These are phyloP conservation scores for Epichloe typhina DNA, from an alignment of 2,329 filamentous ascomycete genomes.

Conservation along the genomic window DNA sequence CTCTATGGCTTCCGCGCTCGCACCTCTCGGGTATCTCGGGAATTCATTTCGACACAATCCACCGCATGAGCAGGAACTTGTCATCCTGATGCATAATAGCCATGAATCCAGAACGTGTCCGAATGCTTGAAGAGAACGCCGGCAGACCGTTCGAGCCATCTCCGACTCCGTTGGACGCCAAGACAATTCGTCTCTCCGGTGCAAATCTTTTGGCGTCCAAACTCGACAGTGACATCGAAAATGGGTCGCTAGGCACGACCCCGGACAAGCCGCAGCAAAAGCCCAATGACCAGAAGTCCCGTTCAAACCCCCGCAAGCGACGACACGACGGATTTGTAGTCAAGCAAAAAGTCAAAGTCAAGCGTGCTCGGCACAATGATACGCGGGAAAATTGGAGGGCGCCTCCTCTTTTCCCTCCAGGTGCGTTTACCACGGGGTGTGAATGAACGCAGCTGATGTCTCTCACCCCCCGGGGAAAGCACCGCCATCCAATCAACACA, in stretches of 20 bases:
- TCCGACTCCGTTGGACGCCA: too few species aligned
- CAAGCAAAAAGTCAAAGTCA: not conserved
- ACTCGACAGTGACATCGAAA: not conserved
- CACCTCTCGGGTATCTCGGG: too few species aligned
- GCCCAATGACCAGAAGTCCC: too few species aligned
- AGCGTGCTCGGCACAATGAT: not conserved
- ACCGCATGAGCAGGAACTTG: too few species aligned
- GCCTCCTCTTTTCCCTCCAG: not conserved
- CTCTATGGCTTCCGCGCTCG: too few species aligned
- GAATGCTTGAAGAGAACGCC: too few species aligned
- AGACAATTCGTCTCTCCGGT: too few species aligned
- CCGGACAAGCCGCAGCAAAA: not conserved
- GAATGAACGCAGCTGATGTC: not conserved
- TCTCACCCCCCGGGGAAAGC: not conserved
- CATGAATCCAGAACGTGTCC: too few species aligned
- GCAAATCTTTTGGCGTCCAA: not conserved
- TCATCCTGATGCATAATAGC: too few species aligned
- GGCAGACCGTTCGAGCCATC: too few species aligned
- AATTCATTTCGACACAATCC: too few species aligned
- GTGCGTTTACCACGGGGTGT: not conserved
- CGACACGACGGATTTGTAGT: not conserved
- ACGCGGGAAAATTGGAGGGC: not conserved
- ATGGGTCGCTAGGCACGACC: too few species aligned
- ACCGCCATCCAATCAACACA: conserved; percentile 5
- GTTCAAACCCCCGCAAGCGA: not conserved